These are phyloP conservation scores for Xerocomellus chrysenteron DNA, from an alignment of 768 basidiomycete genomes.

Conservation along the genomic window DNA sequence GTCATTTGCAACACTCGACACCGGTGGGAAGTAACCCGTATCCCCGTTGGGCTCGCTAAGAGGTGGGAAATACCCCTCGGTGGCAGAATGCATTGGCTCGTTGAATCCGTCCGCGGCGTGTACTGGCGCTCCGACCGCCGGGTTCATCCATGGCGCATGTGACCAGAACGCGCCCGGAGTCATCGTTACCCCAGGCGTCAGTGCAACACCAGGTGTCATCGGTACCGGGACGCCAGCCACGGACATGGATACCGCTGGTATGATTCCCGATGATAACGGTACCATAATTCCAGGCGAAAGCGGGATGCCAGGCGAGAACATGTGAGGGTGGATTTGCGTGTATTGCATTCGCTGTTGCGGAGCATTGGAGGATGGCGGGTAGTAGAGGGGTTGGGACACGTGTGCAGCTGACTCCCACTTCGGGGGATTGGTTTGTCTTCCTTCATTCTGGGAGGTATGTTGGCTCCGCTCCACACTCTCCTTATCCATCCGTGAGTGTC, in stretches of 20 bases:
- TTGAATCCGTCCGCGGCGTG: constrained; percentile 25
- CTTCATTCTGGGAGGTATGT: constrained; percentile 4
- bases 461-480: constrained; percentile 1
- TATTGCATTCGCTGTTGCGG: constrained; percentile 25
- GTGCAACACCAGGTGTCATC: constrained; percentile 30
- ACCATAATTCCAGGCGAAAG: constrained; percentile 33
- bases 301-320: constrained; percentile 34
- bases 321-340: constrained; percentile 21
- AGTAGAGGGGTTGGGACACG: constrained; percentile 10
- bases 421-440: not conserved
- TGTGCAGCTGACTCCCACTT: constrained; percentile 10
- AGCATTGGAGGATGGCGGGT: constrained; percentile 9
- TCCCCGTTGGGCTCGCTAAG: constrained; percentile 24
- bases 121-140: constrained; percentile 63
- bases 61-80: constrained; percentile 46
- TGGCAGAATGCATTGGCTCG: constrained; percentile 11
- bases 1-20: constrained; percentile 36
- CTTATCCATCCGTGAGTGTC: not conserved
- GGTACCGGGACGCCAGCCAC: constrained; percentile 23
- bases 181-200: constrained; percentile 66
- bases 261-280: constrained; percentile 26
- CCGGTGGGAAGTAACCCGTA: constrained; percentile 44
- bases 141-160: constrained; percentile 54
- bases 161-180: constrained; percentile 74
- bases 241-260: constrained; percentile 18